Percentiles rank a stretch among this genome's conserved stretches.
These are phyloP conservation scores for Plenodomus biglobosus DNA, from an alignment of 2,329 filamentous ascomycete species.

Conservation along the genomic window DNA sequence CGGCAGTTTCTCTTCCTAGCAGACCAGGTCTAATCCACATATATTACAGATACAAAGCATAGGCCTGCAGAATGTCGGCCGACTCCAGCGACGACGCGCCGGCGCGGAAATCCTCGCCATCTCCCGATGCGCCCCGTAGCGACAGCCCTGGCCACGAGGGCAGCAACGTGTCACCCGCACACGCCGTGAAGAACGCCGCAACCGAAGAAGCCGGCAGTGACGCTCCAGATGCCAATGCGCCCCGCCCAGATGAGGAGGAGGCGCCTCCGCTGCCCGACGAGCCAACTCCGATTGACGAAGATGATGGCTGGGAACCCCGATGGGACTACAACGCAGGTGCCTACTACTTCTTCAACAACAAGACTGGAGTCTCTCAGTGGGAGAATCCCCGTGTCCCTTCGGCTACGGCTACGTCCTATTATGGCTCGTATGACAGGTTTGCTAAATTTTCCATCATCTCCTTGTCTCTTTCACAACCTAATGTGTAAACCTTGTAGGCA, in stretches of 20 bases:
- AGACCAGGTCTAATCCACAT: slow-evolving; percentile 18
- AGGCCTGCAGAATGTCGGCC: slow-evolving; percentile 17
- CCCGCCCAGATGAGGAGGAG: slow-evolving; percentile 31
- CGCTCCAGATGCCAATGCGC: slow-evolving; percentile 15
- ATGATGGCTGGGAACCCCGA: slow-evolving; percentile 77
- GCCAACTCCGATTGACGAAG: slow-evolving; percentile 46
- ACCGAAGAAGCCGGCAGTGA: slow-evolving; percentile 13
- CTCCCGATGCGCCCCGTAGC: slow-evolving; percentile 9
- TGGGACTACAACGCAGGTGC: slow-evolving; percentile 70
- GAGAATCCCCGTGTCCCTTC: slow-evolving; percentile 77
- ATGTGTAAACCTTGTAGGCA: slow-evolving; percentile 32
- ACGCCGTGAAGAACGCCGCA: slow-evolving; percentile 6
- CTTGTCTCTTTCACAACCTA: slow-evolving; percentile 33
- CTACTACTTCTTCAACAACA: slow-evolving; percentile 85
- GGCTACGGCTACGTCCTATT: slow-evolving; percentile 41
- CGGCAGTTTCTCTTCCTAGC: slow-evolving; percentile 14
- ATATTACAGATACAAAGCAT: slow-evolving; percentile 12
- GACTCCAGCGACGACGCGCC: slow-evolving; percentile 9
- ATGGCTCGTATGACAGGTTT: slow-evolving; percentile 43
- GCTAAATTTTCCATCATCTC: slow-evolving; percentile 36
- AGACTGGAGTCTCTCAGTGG: slow-evolving; percentile 74
- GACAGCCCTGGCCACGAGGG: slow-evolving; percentile 12
- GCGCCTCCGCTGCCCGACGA: slow-evolving; percentile 53
- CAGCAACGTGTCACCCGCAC: slow-evolving; percentile 7
- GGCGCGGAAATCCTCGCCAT: slow-evolving; percentile 14